These are phyloP conservation scores for Trapa incisa DNA, from an alignment of 345 rosid genomes.

Conservation along the genomic window DNA sequence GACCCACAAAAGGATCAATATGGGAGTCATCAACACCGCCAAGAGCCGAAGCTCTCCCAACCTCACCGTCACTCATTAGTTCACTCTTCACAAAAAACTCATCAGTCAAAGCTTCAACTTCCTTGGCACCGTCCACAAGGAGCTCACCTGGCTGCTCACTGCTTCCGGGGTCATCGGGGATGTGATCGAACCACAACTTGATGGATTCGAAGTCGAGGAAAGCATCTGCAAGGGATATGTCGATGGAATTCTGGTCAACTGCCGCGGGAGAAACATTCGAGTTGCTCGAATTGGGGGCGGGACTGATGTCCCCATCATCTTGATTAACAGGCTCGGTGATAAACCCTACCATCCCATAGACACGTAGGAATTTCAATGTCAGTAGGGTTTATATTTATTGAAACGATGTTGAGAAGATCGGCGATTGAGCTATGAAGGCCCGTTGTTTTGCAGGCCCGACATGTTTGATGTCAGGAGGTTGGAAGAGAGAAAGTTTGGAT, in stretches of 20 bases:
- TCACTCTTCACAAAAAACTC: conserved; percentile 17
- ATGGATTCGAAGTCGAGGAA: conserved; percentile 54
- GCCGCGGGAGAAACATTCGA: conserved; percentile 20
- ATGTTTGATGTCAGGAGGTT: too few species aligned
- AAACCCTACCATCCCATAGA: conserved; percentile 36
- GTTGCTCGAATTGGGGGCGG: conserved; percentile 21
- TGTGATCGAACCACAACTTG: conserved; percentile 34
- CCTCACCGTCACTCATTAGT: conserved; percentile 12
- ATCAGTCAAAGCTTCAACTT: conserved; percentile 24
- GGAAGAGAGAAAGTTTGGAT: too few species aligned
- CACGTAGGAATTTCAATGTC: conserved; percentile 1
- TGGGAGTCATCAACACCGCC: conserved; percentile 5
- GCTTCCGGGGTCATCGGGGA: conserved; percentile 8
- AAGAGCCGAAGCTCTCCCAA: conserved; percentile 18
- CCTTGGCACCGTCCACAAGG: conserved; percentile 22
- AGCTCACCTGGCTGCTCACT: conserved; percentile 2
- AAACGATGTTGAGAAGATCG: too few species aligned
- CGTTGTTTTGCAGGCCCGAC: too few species aligned
- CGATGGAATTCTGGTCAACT: conserved; percentile 19
- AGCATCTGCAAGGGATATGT: conserved; percentile 32
- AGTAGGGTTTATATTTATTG: not conserved
- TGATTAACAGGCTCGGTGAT: conserved; percentile 20
- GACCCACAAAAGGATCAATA: conserved; percentile 3
- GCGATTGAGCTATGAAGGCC: too few species aligned
- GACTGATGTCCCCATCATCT: conserved; percentile 13